Evolutionary conservation across 169 alveolate genomes (phyloP).

Genomic region (Plasmodium billcollinsi): DNA sequence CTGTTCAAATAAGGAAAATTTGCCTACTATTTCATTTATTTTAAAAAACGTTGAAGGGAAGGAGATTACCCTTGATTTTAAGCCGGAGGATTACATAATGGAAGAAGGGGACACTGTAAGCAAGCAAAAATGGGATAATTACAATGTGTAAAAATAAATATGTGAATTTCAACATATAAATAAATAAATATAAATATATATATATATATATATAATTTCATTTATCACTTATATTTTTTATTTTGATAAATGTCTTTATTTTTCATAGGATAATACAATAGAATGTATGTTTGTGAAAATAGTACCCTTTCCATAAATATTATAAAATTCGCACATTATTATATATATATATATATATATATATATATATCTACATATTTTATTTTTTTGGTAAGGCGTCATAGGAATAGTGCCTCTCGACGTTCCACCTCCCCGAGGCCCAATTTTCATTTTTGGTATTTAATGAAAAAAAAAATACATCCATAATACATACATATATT

Average conservation of each 20-base stretch:
- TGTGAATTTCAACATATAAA: neutral
- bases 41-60: conserved; percentile 81
- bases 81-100: conserved; percentile 81
- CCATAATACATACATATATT: too few species aligned
- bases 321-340: too few species aligned
- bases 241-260: conserved; percentile 2
- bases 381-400: conserved; percentile 71
- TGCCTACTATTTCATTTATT: conserved; percentile 87
- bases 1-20: conserved; percentile 83
- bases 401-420: conserved; percentile 88
- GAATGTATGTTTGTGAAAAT: conserved; percentile 21
- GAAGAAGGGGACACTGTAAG: conserved; percentile 77
- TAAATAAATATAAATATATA: conserved; percentile 1
- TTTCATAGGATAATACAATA: conserved; percentile 48
- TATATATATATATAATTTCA: neutral
- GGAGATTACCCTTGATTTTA: conserved; percentile 79
- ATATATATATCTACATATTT: neutral
- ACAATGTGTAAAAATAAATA: too few species aligned
- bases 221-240: neutral
- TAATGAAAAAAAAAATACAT: too few species aligned
- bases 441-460: conserved; percentile 88
- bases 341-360: neutral
- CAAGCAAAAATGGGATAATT: neutral
- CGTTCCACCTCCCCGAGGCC: conserved; percentile 89
- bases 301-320: neutral